Evolutionary conservation across 257 asterid species (phyloP).

Genomic region (Capsicum baccatum): DNA sequence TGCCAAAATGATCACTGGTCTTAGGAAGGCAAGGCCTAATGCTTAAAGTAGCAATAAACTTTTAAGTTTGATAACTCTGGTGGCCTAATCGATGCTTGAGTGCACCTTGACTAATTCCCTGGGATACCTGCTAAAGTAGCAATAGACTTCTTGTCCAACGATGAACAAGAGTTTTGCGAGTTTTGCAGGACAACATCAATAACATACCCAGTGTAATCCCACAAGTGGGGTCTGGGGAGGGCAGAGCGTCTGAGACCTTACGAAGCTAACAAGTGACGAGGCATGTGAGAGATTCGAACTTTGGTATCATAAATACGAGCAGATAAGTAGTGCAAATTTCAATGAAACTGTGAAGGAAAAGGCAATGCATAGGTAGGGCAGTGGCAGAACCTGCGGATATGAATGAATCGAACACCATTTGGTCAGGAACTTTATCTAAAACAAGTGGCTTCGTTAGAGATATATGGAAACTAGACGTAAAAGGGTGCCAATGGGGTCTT

Average conservation of each 20-base stretch:
- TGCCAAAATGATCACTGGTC: background rate
- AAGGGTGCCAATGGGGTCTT: background rate
- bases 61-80: background rate
- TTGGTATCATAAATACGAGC: background rate
- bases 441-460: background rate
- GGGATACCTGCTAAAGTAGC: background rate
- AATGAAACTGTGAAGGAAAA: background rate
- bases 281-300: background rate
- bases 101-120: background rate
- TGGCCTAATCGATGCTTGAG: no score
- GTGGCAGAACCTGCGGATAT: background rate
- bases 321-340: background rate
- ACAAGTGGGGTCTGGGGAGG: no score
- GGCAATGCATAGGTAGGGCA: background rate
- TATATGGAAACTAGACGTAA: background rate
- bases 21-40: slow-evolving; percentile 9
- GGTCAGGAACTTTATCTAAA: slow-evolving; percentile 4
- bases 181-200: background rate
- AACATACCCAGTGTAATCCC: no score
- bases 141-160: background rate
- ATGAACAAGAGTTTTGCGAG: background rate
- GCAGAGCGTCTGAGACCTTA: no score
- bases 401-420: background rate
- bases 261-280: background rate
- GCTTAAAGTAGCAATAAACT: background rate